phyloP scores from a whole-genome alignment of 768 basidiomycete genomes.

The Boletus tomentosulus region DNA sequence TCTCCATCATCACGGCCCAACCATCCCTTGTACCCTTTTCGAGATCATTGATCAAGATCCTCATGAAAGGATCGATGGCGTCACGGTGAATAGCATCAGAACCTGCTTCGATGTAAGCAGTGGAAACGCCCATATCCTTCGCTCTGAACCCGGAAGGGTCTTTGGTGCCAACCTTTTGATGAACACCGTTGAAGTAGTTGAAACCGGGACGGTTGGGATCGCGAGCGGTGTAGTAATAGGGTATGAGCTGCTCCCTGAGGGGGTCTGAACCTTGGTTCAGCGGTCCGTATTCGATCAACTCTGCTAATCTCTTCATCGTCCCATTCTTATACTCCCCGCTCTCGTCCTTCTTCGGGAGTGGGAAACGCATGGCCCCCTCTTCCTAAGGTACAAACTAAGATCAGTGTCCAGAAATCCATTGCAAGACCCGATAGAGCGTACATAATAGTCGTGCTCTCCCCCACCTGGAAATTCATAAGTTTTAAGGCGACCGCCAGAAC shows the following conservation, averaged over 20 bases:
- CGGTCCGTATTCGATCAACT: slow-evolving; percentile 24
- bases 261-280: slow-evolving; percentile 11
- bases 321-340: slow-evolving; percentile 18
- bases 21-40: slow-evolving; percentile 11
- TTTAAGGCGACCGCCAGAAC: slow-evolving; percentile 36
- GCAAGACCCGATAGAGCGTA: not conserved
- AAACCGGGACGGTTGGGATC: slow-evolving; percentile 8
- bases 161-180: not conserved
- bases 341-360: slow-evolving; percentile 19
- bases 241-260: slow-evolving; percentile 20
- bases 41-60: slow-evolving; percentile 18
- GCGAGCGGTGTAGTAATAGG: slow-evolving; percentile 16
- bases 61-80: not conserved
- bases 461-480: slow-evolving; percentile 37
- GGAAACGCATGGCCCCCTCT: slow-evolving; percentile 41
- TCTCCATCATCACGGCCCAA: slow-evolving; percentile 25
- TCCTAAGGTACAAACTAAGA: slow-evolving; percentile 18
- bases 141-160: not conserved
- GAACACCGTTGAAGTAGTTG: slow-evolving; percentile 7
- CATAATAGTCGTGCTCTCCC: not conserved
- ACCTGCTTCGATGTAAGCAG: not conserved
- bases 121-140: not conserved
- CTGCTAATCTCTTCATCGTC: slow-evolving; percentile 29
- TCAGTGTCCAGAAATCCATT: not conserved
- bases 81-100: not conserved